A percentile compares a stretch with the other conserved stretches of the same genome.
Evolutionary conservation across 2,329 filamentous ascomycete genomes (phyloP).

Genomic region (Alternaria longipes): DNA sequence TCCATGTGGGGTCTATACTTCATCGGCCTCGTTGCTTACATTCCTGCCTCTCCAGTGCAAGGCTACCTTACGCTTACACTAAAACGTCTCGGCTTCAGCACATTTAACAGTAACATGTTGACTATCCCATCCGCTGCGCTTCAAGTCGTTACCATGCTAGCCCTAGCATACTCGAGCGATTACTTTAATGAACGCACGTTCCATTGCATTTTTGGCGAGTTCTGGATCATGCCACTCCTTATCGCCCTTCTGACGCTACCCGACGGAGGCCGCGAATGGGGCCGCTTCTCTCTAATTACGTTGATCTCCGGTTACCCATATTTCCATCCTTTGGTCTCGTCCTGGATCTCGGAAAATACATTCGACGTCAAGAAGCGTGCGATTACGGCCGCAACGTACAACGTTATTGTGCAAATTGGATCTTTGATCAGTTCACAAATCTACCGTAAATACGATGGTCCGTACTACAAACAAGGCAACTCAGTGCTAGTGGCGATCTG

Average conservation of each 20-base stretch:
- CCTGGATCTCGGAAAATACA: constrained; percentile 69
- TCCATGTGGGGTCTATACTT: constrained; percentile 66
- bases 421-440: constrained; percentile 55
- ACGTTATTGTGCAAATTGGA: constrained; percentile 57
- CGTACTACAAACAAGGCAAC: constrained; percentile 64
- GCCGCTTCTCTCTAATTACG: constrained; percentile 50
- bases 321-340: constrained; percentile 67
- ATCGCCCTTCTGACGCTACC: constrained; percentile 50
- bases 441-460: constrained; percentile 64
- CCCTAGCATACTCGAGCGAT: constrained; percentile 54
- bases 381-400: constrained; percentile 71
- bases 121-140: constrained; percentile 56
- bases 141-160: constrained; percentile 61
- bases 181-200: constrained; percentile 63
- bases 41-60: constrained; percentile 50
- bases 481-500: constrained; percentile 61
- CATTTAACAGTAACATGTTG: constrained; percentile 56
- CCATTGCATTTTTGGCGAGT: constrained; percentile 54
- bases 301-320: constrained; percentile 54
- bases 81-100: constrained; percentile 51
- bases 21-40: constrained; percentile 54
- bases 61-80: constrained; percentile 54
- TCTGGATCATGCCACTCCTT: constrained; percentile 55
- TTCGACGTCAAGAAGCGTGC: constrained; percentile 69
- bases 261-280: constrained; percentile 48